These are phyloP conservation scores for Scheffersomyces amazonensis DNA, from an alignment of 805 yeast species.

Conservation along the genomic window DNA sequence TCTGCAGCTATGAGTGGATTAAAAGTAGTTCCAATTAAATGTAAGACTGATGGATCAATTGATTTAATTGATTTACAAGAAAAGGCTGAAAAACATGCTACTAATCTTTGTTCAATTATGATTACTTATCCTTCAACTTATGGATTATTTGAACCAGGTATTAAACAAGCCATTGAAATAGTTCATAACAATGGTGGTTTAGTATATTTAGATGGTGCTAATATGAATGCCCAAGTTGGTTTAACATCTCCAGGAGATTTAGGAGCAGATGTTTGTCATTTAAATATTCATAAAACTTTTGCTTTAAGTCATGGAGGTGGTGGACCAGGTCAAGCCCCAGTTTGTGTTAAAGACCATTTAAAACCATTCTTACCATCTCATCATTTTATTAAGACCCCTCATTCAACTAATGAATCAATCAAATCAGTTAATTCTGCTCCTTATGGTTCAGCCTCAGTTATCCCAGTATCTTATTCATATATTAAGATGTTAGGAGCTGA, in stretches of 20 bases:
- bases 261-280: conserved; percentile 97
- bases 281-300: conserved; percentile 95
- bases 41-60: conserved; percentile 80
- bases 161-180: conserved; percentile 77
- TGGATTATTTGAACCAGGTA: conserved; percentile 93
- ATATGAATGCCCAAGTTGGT: conserved; percentile 99
- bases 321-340: conserved; percentile 99
- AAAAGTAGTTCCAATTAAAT: conserved; percentile 89
- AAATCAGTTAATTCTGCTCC: conserved; percentile 89
- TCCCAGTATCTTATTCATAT: conserved; percentile 93
- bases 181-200: conserved; percentile 90
- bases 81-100: conserved; percentile 69
- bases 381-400: conserved; percentile 54
- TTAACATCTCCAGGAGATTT: conserved; percentile 95
- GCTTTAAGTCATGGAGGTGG: conserved; percentile 99
- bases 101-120: conserved; percentile 85
- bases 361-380: conserved; percentile 82
- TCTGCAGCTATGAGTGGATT: conserved; percentile 97
- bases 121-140: conserved; percentile 97
- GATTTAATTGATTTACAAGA: conserved; percentile 72
- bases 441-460: conserved; percentile 89
- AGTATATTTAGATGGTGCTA: conserved; percentile 97
- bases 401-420: conserved; percentile 49
- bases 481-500: conserved; percentile 89
- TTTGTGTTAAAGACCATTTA: conserved; percentile 83